These are phyloP conservation scores for Amanita polypyramis DNA, from an alignment of 768 basidiomycete species.

Conservation along the genomic window DNA sequence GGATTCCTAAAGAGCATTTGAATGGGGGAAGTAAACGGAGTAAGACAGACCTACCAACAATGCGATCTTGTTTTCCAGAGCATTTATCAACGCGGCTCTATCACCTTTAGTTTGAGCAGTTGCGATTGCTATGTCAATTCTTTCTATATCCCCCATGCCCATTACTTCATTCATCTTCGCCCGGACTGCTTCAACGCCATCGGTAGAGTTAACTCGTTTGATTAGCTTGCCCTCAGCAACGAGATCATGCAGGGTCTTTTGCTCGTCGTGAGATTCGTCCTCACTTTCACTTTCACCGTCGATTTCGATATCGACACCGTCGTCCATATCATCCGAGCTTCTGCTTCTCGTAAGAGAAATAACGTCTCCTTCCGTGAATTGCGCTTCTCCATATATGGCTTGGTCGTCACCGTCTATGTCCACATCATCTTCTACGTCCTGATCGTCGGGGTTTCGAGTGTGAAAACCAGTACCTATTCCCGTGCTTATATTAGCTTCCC, in stretches of 20 bases:
- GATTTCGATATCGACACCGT: conserved; percentile 32
- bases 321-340: conserved; percentile 18
- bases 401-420: conserved; percentile 76
- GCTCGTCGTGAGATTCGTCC: conserved; percentile 20
- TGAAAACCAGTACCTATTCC: conserved; percentile 63
- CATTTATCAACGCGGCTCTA: conserved; percentile 33
- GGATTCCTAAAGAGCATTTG: conserved; percentile 28
- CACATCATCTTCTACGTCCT: conserved; percentile 70
- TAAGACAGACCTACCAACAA: conserved; percentile 33
- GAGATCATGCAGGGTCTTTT: conserved; percentile 37
- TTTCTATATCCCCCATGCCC: conserved; percentile 31
- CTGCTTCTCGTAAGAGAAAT: conserved; percentile 22
- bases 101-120: conserved; percentile 40
- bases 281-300: conserved; percentile 27
- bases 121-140: conserved; percentile 37
- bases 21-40: not conserved
- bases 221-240: conserved; percentile 41
- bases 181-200: conserved; percentile 14
- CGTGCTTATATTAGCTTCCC: not conserved
- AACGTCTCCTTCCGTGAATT: conserved; percentile 71
- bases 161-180: conserved; percentile 29
- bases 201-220: conserved; percentile 11
- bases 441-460: conserved; percentile 40
- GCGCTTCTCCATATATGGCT: conserved; percentile 51
- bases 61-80: conserved; percentile 53